phyloP scores from a whole-genome alignment of 345 rosid species.

The Noccaea caerulescens region DNA sequence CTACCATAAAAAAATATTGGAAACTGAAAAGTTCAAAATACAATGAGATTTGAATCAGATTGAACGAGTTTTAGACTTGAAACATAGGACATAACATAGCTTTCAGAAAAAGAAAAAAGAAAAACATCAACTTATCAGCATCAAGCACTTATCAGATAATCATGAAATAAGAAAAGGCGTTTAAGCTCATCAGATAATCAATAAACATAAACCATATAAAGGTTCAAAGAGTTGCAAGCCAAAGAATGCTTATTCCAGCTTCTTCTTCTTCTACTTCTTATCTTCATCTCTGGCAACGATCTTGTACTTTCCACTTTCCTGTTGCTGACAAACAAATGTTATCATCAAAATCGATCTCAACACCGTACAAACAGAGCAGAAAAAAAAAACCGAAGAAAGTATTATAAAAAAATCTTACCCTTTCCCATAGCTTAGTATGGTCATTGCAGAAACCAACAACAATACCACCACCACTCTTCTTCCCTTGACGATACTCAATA shows the following conservation, averaged over 20 bases:
- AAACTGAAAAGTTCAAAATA: background rate
- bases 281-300: slow-evolving; percentile 77
- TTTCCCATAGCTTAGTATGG: slow-evolving; percentile 79
- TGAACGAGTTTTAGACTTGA: background rate
- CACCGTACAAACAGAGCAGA: background rate
- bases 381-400: too few relatives aligned
- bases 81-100: background rate
- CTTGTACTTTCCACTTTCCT: slow-evolving; percentile 89
- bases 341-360: slow-evolving; percentile 11
- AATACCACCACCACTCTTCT: slow-evolving; percentile 63
- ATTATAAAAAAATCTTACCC: slow-evolving; percentile 49
- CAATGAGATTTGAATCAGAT: background rate
- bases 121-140: slow-evolving; percentile 14
- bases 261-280: slow-evolving; percentile 37
- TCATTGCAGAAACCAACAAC: slow-evolving; percentile 88
- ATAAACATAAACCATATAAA: slow-evolving; percentile 1
- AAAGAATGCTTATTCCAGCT: slow-evolving; percentile 5
- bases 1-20: background rate
- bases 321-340: slow-evolving; percentile 62
- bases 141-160: slow-evolving; percentile 14
- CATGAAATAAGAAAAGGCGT: background rate
- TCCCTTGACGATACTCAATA: slow-evolving; percentile 77
- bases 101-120: background rate
- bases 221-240: slow-evolving; percentile 24
- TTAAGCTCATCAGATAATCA: too few relatives aligned